phyloP scores from a whole-genome alignment of 208 protist genomes.

The Trypanosoma scelopori region DNA sequence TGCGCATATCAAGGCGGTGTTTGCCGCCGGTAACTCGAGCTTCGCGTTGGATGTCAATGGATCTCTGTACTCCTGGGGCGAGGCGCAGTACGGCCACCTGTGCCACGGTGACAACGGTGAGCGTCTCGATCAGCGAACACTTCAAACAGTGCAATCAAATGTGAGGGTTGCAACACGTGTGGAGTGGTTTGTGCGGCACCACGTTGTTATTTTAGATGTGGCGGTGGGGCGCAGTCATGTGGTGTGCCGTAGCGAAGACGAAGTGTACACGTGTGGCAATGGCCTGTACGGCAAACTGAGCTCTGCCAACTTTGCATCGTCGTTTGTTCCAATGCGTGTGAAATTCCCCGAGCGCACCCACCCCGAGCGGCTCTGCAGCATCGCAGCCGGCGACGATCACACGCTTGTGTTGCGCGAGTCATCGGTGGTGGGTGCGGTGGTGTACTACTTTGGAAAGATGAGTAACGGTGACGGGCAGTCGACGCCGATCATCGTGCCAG shows the following conservation, averaged over 20 bases:
- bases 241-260: constrained; percentile 46
- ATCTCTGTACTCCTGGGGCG: constrained; percentile 73
- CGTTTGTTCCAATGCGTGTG: constrained; percentile 54
- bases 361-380: constrained; percentile 41
- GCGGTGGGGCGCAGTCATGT: constrained; percentile 61
- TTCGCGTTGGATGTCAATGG: constrained; percentile 65
- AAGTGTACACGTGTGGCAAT: constrained; percentile 79
- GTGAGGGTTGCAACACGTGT: constrained; percentile 48
- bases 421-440: constrained; percentile 48
- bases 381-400: constrained; percentile 79
- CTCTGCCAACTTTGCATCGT: constrained; percentile 35
- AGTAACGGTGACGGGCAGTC: constrained; percentile 61
- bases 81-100: constrained; percentile 72
- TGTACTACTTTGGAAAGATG: constrained; percentile 81
- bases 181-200: constrained; percentile 73
- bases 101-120: constrained; percentile 67
- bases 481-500: constrained; percentile 39
- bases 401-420: constrained; percentile 73
- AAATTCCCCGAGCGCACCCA: constrained; percentile 60
- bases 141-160: constrained; percentile 53
- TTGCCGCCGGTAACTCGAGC: constrained; percentile 56
- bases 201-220: constrained; percentile 60
- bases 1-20: constrained; percentile 55
- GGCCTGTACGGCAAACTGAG: constrained; percentile 77
- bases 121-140: constrained; percentile 51